Conservation (phyloP, 2,329 filamentous ascomycete species). For the Colletotrichum lupini region DNA sequence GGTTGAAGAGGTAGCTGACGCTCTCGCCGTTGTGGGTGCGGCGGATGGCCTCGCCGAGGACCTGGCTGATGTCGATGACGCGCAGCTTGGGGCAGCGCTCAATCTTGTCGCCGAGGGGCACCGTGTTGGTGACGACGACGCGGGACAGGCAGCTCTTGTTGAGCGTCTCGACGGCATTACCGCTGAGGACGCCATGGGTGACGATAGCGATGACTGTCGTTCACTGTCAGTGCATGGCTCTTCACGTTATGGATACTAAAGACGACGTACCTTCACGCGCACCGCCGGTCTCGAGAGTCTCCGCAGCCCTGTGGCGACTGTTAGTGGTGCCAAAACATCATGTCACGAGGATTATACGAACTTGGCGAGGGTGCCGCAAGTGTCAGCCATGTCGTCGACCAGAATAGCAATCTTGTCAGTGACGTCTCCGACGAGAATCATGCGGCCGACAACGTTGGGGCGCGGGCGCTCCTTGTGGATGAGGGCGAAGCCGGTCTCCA, state of each 20-base stretch:
- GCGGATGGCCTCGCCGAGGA: slow-evolving; percentile 70
- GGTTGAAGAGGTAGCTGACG: slow-evolving; percentile 67
- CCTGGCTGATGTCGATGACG: slow-evolving; percentile 92
- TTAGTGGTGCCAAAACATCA: background rate
- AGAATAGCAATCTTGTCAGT: slow-evolving; percentile 92
- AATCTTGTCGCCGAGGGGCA: slow-evolving; percentile 75
- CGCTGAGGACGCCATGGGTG: slow-evolving; percentile 91
- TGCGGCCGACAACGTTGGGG: slow-evolving; percentile 86
- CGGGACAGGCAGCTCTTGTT: slow-evolving; percentile 82
- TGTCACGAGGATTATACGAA: slow-evolving; percentile 64
- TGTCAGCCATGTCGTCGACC: slow-evolving; percentile 98
- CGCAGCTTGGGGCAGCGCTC: slow-evolving; percentile 82
- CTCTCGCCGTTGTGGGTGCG: slow-evolving; percentile 72
- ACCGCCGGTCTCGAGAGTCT: slow-evolving; percentile 31
- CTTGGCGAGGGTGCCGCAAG: slow-evolving; percentile 86
- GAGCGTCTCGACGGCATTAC: slow-evolving; percentile 86
- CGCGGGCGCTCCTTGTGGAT: slow-evolving; percentile 80
- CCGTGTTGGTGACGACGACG: slow-evolving; percentile 87
- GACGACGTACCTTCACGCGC: slow-evolving; percentile 26
- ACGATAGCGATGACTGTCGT: slow-evolving; percentile 82
- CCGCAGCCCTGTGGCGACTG: slow-evolving; percentile 16
- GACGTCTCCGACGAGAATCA: slow-evolving; percentile 95
- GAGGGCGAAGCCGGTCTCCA: slow-evolving; percentile 85
- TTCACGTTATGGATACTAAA: background rate
- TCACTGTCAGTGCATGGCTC: background rate